These are phyloP conservation scores for Leptographium flavum DNA, from an alignment of 2,329 filamentous ascomycete species.

Conservation along the genomic window DNA sequence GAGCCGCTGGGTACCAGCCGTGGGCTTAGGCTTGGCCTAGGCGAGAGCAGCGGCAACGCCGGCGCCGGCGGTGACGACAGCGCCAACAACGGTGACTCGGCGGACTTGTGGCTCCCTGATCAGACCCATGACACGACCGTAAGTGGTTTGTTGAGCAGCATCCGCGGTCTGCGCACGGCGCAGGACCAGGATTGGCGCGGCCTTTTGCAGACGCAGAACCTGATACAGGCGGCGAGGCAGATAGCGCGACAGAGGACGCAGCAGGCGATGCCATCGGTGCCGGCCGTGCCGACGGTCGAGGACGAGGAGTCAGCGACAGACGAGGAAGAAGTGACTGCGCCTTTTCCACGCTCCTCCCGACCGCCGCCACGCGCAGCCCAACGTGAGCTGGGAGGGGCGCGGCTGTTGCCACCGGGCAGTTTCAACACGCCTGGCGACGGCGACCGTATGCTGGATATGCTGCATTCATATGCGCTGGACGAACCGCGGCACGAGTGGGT, in stretches of 20 bases:
- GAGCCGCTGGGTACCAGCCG: too few relatives aligned
- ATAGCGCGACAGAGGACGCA: neutral
- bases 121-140: slow-evolving; percentile 20
- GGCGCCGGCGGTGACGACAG: neutral
- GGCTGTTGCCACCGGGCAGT: too few relatives aligned
- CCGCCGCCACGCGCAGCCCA: too few relatives aligned
- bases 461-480: slow-evolving; percentile 3
- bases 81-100: neutral
- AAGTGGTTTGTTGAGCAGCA: slow-evolving; percentile 23
- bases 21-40: neutral
- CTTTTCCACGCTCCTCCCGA: neutral
- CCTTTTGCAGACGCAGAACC: neutral
- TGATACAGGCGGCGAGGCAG: slow-evolving; percentile 1
- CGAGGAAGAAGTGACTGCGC: neutral
- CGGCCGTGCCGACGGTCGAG: neutral
- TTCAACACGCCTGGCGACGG: neutral
- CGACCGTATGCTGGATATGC: neutral
- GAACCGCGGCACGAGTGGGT: too few relatives aligned
- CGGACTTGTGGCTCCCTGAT: slow-evolving; percentile 7
- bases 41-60: neutral
- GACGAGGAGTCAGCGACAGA: neutral
- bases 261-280: neutral
- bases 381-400: too few relatives aligned
- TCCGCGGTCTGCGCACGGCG: slow-evolving; percentile 20
- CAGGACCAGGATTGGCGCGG: slow-evolving; percentile 12